Base-by-base conservation (phyloP, 139 green algal genomes). In the Volvox reticuliferus region DNA sequence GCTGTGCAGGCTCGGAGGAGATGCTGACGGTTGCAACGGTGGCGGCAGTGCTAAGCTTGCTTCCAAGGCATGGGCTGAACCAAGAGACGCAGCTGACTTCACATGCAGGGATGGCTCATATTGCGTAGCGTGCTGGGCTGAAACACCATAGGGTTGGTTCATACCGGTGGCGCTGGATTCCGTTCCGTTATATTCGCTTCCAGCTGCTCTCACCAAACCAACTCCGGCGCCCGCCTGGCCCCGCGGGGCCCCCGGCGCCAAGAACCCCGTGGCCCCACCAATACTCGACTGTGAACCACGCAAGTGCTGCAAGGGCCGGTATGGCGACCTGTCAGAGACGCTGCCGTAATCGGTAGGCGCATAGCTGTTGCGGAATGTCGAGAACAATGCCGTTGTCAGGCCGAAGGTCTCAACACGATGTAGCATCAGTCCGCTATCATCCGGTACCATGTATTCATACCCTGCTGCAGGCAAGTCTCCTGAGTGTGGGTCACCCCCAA, bases 1-100 rank as follows among this genome's bases (percentile, higher is more conserved):
- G 65, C 16, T 73, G 65, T 55, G 44, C 44, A 55, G 65, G 65
- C 21, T 28, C 16, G 65, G 65, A 84, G 21, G 83, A 9, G 22
- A 65, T 26, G 1, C 22, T 19, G 21, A 76, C 21, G 37, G n/a
- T 19, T 37, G 86, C 86, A 90, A 55, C 50, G 50, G 73, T 5
- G 86, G 37, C 20, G 86, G 86, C 30, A 90, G 69, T 22, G 86
- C 71, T 1, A 90, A 32, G 30, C 71, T 84, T 30, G 86, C 14
- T 75, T 90, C 86, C 3, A 37, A 1, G 20, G 2, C 32, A 12
- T 12, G 63, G 9, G 71, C 18, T 62, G 81, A 87, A 12, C 28
- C 6, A 19, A 30, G 32, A 50, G 78, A 84, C 9, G 36, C 26
- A 1, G 78, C 21, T 0, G 78, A 84, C 37, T 84, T 36, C 17